Conservation (phyloP, 2,329 filamentous ascomycete species). For the Microcyclospora pomicola region DNA sequence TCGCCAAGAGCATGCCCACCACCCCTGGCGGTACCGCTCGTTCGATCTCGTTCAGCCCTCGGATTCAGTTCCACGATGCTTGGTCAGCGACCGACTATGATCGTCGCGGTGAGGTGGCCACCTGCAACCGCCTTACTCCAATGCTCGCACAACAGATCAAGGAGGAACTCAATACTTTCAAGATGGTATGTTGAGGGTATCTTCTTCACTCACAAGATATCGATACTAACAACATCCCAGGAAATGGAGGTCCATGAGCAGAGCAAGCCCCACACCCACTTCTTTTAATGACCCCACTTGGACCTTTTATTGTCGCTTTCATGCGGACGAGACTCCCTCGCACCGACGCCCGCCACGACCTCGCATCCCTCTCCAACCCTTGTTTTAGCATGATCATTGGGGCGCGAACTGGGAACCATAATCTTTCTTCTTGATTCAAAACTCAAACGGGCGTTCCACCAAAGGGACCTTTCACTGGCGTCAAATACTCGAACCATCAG, state of each 20-base stretch:
- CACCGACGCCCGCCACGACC: too few species aligned
- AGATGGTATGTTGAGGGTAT: constrained; percentile 60
- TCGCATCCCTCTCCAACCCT: too few species aligned
- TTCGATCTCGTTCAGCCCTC: constrained; percentile 67
- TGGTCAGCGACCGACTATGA: constrained; percentile 96
- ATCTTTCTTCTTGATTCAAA: too few species aligned
- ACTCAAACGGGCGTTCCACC: too few species aligned
- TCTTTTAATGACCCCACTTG: constrained; percentile 56
- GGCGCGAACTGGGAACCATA: too few species aligned
- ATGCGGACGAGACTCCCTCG: too few species aligned
- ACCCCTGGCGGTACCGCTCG: constrained; percentile 56
- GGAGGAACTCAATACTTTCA: constrained; percentile 97
- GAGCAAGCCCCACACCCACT: constrained; percentile 99
- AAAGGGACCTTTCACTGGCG: too few species aligned
- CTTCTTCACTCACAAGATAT: background rate
- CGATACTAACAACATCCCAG: constrained; percentile 41
- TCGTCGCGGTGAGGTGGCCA: constrained; percentile 86
- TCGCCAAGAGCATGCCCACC: constrained; percentile 65
- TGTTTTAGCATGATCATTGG: too few species aligned
- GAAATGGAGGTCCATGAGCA: constrained; percentile 99
- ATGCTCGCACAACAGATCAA: constrained; percentile 98
- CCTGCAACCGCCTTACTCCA: constrained; percentile 92
- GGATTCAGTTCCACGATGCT: constrained; percentile 89
- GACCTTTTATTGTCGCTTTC: background rate
- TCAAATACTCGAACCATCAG: too few species aligned